These are phyloP conservation scores for Marvania coccoides DNA, from an alignment of 139 green algal species.

Conservation along the genomic window DNA sequence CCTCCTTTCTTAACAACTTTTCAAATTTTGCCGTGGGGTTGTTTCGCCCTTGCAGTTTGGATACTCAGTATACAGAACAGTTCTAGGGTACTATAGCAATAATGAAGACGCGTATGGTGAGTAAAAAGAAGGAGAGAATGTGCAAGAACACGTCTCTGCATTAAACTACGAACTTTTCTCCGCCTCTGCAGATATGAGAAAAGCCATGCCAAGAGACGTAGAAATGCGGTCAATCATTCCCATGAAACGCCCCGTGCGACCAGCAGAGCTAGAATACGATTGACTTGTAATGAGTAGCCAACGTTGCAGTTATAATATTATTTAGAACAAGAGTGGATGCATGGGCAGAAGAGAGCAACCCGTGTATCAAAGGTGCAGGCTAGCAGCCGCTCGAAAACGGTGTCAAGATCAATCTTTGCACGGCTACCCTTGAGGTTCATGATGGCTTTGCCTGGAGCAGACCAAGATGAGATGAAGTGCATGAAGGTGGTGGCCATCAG, in stretches of 20 bases:
- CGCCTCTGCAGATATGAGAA: slow-evolving; percentile 47
- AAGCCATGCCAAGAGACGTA: slow-evolving; percentile 87
- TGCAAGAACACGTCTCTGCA: background rate
- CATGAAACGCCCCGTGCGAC: slow-evolving; percentile 51
- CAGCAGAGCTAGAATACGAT: slow-evolving; percentile 83
- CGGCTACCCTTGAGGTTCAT: no score
- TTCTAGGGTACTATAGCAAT: slow-evolving; percentile 85
- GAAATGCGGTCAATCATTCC: slow-evolving; percentile 71
- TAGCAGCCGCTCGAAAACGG: no score
- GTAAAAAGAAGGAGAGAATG: background rate
- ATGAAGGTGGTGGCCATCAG: no score
- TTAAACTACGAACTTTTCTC: background rate
- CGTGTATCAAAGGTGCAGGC: no score
- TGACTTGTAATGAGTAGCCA: slow-evolving; percentile 15
- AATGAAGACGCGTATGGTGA: slow-evolving; percentile 85
- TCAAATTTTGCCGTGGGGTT: background rate
- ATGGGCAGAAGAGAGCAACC: no score
- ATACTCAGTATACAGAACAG: slow-evolving; percentile 84
- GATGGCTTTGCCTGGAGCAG: no score
- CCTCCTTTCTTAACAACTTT: background rate
- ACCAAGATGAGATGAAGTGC: no score
- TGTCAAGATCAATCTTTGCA: no score
- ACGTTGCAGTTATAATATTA: no score
- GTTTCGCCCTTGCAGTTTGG: slow-evolving; percentile 54
- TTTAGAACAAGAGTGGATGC: no score